Percentiles rank a stretch among this genome's conserved stretches.
These are phyloP conservation scores for Podosphaera fusca DNA, from an alignment of 2,329 filamentous ascomycete genomes.

Conservation along the genomic window DNA sequence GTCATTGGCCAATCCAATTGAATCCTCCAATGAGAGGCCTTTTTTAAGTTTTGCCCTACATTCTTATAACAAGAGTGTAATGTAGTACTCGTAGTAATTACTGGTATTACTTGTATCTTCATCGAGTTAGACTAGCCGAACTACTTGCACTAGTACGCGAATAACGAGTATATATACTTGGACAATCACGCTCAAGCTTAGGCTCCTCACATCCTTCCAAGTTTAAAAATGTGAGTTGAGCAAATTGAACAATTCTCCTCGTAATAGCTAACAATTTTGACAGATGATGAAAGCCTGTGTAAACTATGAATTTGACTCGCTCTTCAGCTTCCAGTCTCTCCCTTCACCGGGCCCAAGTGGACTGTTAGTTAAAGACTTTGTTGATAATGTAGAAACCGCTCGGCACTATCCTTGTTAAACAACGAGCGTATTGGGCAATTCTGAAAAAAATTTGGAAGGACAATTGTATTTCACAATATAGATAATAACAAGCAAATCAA, in stretches of 20 bases:
- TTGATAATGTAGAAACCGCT: constrained; percentile 92
- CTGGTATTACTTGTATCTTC: no score
- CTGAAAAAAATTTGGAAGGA: constrained; percentile 44
- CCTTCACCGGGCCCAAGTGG: constrained; percentile 76
- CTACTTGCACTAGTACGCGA: no score
- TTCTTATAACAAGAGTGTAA: no score
- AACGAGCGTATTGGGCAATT: constrained; percentile 95
- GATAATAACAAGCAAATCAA: no score
- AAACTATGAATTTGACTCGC: constrained; percentile 65
- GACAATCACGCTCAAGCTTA: constrained; percentile 17
- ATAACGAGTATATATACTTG: no score
- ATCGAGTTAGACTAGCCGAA: no score
- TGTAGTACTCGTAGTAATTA: no score
- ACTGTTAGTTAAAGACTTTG: constrained; percentile 38
- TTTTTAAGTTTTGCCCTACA: no score
- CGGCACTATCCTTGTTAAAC: constrained; percentile 96
- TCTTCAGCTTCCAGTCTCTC: constrained; percentile 56
- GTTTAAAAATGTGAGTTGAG: constrained; percentile 74
- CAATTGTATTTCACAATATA: no score
- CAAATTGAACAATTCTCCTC: not conserved
- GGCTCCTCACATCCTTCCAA: constrained; percentile 82
- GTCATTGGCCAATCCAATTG: no score
- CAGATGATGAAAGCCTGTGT: constrained; percentile 99
- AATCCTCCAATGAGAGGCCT: no score
- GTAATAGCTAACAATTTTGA: constrained; percentile 14